Evolutionary conservation across 2,329 filamentous ascomycete genomes (phyloP), one percentile per base, ranked within the genome.

Genomic region (Zymoseptoria tritici): DNA sequence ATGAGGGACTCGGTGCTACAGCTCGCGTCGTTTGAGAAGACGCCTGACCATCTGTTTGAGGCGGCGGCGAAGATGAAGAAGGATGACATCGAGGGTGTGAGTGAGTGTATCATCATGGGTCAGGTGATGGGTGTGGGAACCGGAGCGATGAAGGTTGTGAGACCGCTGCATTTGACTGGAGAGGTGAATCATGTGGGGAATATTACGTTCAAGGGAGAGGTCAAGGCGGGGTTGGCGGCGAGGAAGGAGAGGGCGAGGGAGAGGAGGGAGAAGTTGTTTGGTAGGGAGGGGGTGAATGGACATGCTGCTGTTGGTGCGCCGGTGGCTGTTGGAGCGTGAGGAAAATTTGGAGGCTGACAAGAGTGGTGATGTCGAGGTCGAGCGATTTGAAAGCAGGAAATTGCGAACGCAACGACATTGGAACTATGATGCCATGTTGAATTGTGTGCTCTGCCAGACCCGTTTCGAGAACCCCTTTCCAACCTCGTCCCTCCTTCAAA

Each of bases 61-160:
- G 94, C 94, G 2, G 94, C 92, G 6, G 89, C 91, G 4, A 86
- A 87, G 59, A 95, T 95, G 81, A 97, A 97, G 79, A 88, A 85
- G 26, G 94, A 99, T 76, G 82, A 84, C 63, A 95, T 99, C 62
- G 90, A 96, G 74, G 94, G 94, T 68, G 94, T 99, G 9, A 90
- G 85, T 58, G 94, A 99, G 77, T 95, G 91, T 76, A 97, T 99
- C 72, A 99, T 99, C 72, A 94, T 97, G 87, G 94, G 94, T 16
- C 93, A 97, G 80, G 92, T 88, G 50, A 95, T 97, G 83, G 84
- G 83, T 52, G 81, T 99, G 42, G 94, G 94, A 5, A 99, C 94
- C 0, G 94, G 94, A 4, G 88, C 90, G 1, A 94, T 97, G 81
- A 87, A 95, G 72, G 89, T 97, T 22, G 89, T 97, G 2, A 80